phyloP scores from a whole-genome alignment of 108 stramenopile species.

The Epithemia pelagica region DNA sequence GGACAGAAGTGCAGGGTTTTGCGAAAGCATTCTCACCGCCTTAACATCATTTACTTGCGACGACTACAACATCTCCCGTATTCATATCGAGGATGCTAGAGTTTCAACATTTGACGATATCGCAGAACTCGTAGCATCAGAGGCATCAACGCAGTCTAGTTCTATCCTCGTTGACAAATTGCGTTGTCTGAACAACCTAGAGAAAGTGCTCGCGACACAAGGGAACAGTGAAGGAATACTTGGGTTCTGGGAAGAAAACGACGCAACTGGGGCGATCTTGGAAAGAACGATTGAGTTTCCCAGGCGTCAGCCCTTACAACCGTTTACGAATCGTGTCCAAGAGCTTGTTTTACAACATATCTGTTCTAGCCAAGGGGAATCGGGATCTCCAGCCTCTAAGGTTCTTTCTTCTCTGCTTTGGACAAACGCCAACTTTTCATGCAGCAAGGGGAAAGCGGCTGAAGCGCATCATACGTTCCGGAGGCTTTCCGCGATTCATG shows the following conservation, averaged over 20 bases:
- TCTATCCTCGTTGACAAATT: background rate
- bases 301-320: background rate
- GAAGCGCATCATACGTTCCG: background rate
- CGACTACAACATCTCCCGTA: background rate
- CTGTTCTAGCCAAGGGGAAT: background rate
- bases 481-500: background rate
- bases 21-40: background rate
- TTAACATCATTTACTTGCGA: background rate
- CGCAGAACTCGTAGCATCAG: background rate
- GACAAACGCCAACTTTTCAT: background rate
- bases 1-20: background rate
- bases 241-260: background rate
- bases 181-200: background rate
- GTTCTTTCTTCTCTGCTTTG: background rate
- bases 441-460: background rate
- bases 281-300: background rate
- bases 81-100: background rate
- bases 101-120: background rate
- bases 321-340: background rate
- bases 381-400: background rate
- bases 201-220: background rate
- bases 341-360: background rate
- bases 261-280: background rate
- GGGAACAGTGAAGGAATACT: background rate
- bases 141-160: background rate